These are phyloP conservation scores for Colletotrichum tropicicola DNA, from an alignment of 2,329 filamentous ascomycete species.

Conservation along the genomic window DNA sequence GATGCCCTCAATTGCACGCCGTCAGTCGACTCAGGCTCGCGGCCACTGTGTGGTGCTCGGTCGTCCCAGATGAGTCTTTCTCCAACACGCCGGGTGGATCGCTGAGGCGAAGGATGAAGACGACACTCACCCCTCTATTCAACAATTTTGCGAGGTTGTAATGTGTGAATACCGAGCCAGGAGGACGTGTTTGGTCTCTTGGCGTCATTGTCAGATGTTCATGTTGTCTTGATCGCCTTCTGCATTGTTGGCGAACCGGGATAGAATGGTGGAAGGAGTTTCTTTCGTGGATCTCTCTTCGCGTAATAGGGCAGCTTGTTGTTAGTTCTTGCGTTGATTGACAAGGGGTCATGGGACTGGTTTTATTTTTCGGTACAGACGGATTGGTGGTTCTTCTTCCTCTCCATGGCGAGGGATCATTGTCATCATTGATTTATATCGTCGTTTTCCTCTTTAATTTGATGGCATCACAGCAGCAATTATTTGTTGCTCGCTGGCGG, in stretches of 20 bases:
- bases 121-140: not conserved
- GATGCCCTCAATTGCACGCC: constrained; percentile 18
- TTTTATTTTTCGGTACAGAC: constrained; percentile 12
- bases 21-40: not conserved
- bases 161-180: constrained; percentile 28
- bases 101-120: constrained; percentile 9
- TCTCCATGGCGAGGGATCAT: not conserved
- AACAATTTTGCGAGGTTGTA: constrained; percentile 13
- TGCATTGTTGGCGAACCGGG: constrained; percentile 30
- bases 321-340: constrained; percentile 19
- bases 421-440: constrained; percentile 11
- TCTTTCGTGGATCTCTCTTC: constrained; percentile 8
- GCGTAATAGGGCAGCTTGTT: constrained; percentile 24
- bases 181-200: constrained; percentile 16
- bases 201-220: constrained; percentile 18
- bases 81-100: constrained; percentile 19
- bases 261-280: constrained; percentile 24
- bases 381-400: constrained; percentile 19
- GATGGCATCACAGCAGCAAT: constrained; percentile 21
- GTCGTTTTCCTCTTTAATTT: constrained; percentile 23
- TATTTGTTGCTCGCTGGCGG: constrained; percentile 7
- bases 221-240: constrained; percentile 26
- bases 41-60: constrained; percentile 20
- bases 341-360: constrained; percentile 13
- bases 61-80: constrained; percentile 28